These are phyloP conservation scores for Globisporangium irregulare DNA, from an alignment of 352 stramenopile genomes.

Conservation along the genomic window DNA sequence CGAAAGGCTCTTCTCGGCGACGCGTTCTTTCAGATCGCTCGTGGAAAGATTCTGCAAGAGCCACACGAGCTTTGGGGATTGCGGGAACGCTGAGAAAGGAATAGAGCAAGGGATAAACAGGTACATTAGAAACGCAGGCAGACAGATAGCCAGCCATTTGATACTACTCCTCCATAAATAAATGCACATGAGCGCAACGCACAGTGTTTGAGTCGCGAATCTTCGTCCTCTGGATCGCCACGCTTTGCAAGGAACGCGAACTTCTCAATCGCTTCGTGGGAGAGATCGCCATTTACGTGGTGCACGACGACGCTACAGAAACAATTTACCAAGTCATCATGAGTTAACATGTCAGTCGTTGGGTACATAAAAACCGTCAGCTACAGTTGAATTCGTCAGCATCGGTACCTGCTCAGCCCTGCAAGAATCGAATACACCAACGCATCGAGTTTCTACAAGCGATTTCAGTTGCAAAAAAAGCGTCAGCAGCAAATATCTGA, in stretches of 20 bases:
- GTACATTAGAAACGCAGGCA: not conserved
- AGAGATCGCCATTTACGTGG: conserved; percentile 53
- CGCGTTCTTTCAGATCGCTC: conserved; percentile 59
- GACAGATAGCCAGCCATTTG: too few relatives aligned
- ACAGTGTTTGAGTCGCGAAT: conserved; percentile 30
- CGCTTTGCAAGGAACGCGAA: conserved; percentile 60
- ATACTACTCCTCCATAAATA: not conserved
- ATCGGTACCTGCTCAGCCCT: conserved; percentile 50
- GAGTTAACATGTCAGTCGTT: not conserved
- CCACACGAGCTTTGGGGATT: conserved; percentile 74
- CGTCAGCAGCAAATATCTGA: not conserved
- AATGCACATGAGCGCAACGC: not conserved
- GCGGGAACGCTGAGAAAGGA: conserved; percentile 48
- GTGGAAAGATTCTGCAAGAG: conserved; percentile 63
- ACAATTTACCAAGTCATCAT: conserved; percentile 22
- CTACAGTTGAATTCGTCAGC: not conserved
- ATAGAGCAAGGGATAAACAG: not conserved
- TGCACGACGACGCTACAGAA: conserved; percentile 62
- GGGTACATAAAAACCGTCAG: not conserved
- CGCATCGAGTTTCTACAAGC: conserved; percentile 38
- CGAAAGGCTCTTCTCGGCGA: conserved; percentile 49
- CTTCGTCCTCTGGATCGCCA: conserved; percentile 21
- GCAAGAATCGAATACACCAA: conserved; percentile 68
- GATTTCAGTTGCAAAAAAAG: not conserved
- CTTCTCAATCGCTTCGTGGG: conserved; percentile 38